Conservation (phyloP, 2,329 filamentous ascomycete species). For the Trematosphaeria pertusa region DNA sequence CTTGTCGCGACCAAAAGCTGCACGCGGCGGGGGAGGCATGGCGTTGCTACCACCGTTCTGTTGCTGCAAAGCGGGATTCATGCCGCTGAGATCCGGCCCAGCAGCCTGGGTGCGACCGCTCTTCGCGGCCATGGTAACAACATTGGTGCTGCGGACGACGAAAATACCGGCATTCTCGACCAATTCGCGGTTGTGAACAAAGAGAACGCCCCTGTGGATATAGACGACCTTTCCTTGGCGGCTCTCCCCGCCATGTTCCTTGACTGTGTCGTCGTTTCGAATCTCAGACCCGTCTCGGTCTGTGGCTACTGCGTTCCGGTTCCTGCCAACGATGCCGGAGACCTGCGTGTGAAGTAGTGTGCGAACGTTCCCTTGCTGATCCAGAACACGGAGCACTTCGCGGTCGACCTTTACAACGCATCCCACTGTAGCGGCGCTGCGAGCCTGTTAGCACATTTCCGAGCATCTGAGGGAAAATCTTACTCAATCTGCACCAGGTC, state of each 20-base stretch:
- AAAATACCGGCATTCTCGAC: conserved; percentile 91
- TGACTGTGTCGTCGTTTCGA: conserved; percentile 87
- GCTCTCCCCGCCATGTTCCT: conserved; percentile 85
- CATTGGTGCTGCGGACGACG: conserved; percentile 82
- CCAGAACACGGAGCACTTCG: conserved; percentile 86
- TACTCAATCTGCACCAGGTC: conserved; percentile 93
- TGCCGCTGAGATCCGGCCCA: conserved; percentile 83
- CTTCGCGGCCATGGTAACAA: conserved; percentile 92
- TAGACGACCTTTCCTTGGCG: conserved; percentile 90
- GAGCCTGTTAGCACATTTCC: conserved; percentile 20
- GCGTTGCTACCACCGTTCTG: conserved; percentile 58
- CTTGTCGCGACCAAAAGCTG: conserved; percentile 77
- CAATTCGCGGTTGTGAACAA: conserved; percentile 82
- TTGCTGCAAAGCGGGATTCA: conserved; percentile 80
- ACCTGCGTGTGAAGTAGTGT: conserved; percentile 91
- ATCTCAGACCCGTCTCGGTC: conserved; percentile 95
- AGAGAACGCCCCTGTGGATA: conserved; percentile 91
- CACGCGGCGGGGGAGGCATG: conserved; percentile 75
- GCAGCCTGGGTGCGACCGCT: conserved; percentile 76
- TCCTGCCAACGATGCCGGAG: conserved; percentile 82
- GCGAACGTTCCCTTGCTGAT: conserved; percentile 85
- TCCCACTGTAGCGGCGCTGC: conserved; percentile 80
- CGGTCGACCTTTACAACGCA: conserved; percentile 95
- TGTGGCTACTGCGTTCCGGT: conserved; percentile 85
- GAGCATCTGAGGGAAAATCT: conserved; percentile 44